Conservation (phyloP, 1,284 basidiomycete genomes). For the Nidula niveotomentosa region DNA sequence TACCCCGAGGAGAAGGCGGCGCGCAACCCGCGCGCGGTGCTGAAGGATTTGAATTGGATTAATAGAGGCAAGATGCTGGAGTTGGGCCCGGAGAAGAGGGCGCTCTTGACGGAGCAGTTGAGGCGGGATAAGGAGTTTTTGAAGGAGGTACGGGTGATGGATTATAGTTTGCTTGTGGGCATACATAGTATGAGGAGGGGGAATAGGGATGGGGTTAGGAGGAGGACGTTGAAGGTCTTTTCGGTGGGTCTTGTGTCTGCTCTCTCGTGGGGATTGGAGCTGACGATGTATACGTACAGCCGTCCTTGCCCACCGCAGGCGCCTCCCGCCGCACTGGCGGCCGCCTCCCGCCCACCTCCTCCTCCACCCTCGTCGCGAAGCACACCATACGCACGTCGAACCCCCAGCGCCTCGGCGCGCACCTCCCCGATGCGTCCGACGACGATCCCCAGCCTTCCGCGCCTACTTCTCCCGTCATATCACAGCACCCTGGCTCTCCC, state of each 20-base stretch:
- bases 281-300: no score
- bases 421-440: conserved; percentile 64
- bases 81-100: conserved; percentile 92
- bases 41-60: conserved; percentile 99
- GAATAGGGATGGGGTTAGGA: conserved; percentile 88
- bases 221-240: conserved; percentile 90
- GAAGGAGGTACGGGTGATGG: conserved; percentile 88
- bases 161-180: conserved; percentile 93
- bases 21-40: conserved; percentile 80
- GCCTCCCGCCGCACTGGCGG: conserved; percentile 55
- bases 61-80: conserved; percentile 78
- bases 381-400: conserved; percentile 85
- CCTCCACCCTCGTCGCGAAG: conserved; percentile 81
- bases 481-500: no score
- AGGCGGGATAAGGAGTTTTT: conserved; percentile 86
- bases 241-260: conserved; percentile 76
- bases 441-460: conserved; percentile 79
- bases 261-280: no score
- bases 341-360: conserved; percentile 38
- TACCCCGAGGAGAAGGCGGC: conserved; percentile 86
- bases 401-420: conserved; percentile 70
- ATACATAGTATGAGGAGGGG: conserved; percentile 92
- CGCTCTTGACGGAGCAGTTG: conserved; percentile 88
- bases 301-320: conserved; percentile 30
- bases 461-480: no score